A percentile compares a stretch with the other conserved stretches of the same genome.
phyloP scores from a whole-genome alignment of 1,284 basidiomycete genomes.

The Polyporus tsugae region DNA sequence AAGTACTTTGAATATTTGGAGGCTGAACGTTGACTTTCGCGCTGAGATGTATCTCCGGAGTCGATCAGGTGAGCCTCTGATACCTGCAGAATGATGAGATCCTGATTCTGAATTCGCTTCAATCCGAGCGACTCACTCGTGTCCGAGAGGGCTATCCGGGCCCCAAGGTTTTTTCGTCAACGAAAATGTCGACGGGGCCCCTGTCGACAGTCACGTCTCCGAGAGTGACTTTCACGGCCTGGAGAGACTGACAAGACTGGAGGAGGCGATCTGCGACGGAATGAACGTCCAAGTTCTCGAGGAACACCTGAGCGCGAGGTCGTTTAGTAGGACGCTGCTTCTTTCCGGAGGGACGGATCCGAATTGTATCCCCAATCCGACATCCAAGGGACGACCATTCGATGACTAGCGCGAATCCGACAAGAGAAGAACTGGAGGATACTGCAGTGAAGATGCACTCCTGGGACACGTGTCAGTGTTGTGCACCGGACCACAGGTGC shows the following conservation, averaged over 20 bases:
- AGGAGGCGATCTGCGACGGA: not conserved
- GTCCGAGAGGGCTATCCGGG: not conserved
- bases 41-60: not conserved
- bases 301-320: not conserved
- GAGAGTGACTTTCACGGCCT: conserved; percentile 4
- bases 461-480: not conserved
- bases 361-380: not conserved
- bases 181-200: not conserved
- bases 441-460: not conserved
- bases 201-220: not conserved
- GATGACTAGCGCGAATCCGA: not conserved
- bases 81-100: not conserved
- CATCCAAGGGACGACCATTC: not conserved
- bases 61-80: not conserved
- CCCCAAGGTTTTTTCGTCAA: not conserved
- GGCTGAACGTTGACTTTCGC: too few species aligned
- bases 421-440: not conserved
- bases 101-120: not conserved
- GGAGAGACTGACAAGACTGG: not conserved
- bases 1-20: too few species aligned
- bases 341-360: not conserved
- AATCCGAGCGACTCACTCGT: not conserved
- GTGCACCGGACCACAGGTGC: not conserved
- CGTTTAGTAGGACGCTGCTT: not conserved
- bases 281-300: not conserved